phyloP scores from a whole-genome alignment of 768 basidiomycete species.

The Auricularia sp. region DNA sequence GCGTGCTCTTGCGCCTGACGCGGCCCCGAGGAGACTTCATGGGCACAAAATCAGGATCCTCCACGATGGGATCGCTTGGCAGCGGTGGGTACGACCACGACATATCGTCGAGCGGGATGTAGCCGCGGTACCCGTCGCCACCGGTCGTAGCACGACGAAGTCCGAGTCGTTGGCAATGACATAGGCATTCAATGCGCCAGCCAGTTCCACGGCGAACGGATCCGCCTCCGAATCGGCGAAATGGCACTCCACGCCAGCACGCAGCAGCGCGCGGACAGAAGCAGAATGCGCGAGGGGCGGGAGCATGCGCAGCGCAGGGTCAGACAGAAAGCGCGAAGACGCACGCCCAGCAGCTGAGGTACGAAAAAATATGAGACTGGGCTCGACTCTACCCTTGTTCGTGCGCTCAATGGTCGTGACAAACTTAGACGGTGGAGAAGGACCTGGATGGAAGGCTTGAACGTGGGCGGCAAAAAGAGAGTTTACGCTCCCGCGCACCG shows the following conservation, averaged over 20 bases:
- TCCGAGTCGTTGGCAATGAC: constrained; percentile 77
- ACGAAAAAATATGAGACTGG: constrained; percentile 67
- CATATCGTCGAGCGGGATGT: constrained; percentile 69
- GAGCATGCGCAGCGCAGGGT: constrained; percentile 53
- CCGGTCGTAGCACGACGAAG: constrained; percentile 67
- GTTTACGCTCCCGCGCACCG: constrained; percentile 35
- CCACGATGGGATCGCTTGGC: neutral
- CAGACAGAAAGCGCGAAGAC: constrained; percentile 51
- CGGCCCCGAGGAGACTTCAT: neutral
- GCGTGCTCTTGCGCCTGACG: neutral
- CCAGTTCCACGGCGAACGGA: constrained; percentile 73
- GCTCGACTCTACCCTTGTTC: constrained; percentile 46
- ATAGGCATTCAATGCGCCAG: constrained; percentile 60
- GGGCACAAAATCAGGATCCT: neutral
- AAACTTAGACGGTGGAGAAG: constrained; percentile 64
- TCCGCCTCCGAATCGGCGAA: constrained; percentile 79
- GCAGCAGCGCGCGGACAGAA: constrained; percentile 46
- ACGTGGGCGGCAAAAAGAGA: neutral
- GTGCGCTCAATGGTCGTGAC: constrained; percentile 53
- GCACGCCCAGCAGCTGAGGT: constrained; percentile 60
- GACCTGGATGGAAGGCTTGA: constrained; percentile 33
- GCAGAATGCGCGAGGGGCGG: constrained; percentile 56
- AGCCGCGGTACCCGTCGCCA: constrained; percentile 59
- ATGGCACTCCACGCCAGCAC: constrained; percentile 38
- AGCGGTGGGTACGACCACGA: constrained; percentile 39